Conservation (phyloP, 306 rosid genomes). For the Cyamopsis tetragonoloba region DNA sequence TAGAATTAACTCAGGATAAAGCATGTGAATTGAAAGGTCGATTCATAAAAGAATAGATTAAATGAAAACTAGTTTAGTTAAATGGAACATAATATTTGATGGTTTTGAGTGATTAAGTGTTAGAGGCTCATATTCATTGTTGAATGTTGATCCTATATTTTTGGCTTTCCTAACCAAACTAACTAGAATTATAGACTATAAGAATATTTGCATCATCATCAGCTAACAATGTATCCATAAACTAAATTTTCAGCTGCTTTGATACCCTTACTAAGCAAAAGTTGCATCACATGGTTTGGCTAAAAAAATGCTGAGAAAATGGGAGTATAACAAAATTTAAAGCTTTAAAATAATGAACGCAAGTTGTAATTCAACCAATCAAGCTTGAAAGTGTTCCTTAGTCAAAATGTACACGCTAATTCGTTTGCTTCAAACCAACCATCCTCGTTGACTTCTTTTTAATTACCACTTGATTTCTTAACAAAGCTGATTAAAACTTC, state of each 20-base stretch:
- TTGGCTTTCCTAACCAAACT: too few relatives aligned
- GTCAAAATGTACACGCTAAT: background rate
- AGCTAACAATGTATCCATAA: too few relatives aligned
- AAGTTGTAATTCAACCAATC: constrained; percentile 15
- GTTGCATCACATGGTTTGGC: background rate
- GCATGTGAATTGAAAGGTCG: too few relatives aligned
- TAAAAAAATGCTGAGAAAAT: background rate
- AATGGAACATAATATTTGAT: too few relatives aligned
- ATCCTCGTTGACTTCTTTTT: background rate
- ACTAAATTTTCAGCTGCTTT: background rate
- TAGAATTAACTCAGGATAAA: too few relatives aligned
- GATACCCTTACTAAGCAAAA: background rate
- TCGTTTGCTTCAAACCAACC: background rate
- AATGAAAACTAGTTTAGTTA: too few relatives aligned
- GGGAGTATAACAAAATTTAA: constrained; percentile 3
- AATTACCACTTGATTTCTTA: background rate
- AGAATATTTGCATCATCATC: too few relatives aligned
- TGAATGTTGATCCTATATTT: too few relatives aligned
- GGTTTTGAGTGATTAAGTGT: too few relatives aligned
- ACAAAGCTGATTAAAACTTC: background rate
- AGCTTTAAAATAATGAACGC: constrained; percentile 5
- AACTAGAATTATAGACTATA: too few relatives aligned
- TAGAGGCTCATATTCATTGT: too few relatives aligned
- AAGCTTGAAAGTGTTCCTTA: background rate
- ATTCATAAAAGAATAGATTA: too few relatives aligned